These are phyloP conservation scores for Tricholoma sp. DNA, from an alignment of 768 basidiomycete species.

Conservation along the genomic window DNA sequence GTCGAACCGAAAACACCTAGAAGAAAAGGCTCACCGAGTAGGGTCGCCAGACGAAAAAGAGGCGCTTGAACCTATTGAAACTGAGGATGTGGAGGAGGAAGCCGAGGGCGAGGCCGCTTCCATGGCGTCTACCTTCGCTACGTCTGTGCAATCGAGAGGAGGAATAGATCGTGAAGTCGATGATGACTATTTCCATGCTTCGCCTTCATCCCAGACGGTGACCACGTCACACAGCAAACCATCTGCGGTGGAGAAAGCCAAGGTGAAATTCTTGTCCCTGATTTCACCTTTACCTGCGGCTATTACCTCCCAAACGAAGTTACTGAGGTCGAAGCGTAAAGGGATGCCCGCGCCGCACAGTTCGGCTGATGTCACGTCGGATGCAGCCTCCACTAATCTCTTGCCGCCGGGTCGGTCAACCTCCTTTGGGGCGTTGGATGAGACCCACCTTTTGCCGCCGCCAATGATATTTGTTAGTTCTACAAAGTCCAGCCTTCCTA, in stretches of 20 bases:
- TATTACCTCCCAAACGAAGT: conserved; percentile 15
- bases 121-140: conserved; percentile 48
- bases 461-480: conserved; percentile 27
- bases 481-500: conserved; percentile 30
- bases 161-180: conserved; percentile 32
- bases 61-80: conserved; percentile 32
- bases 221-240: conserved; percentile 31
- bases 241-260: conserved; percentile 41
- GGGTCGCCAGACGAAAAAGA: conserved; percentile 38
- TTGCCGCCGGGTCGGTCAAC: conserved; percentile 7
- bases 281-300: conserved; percentile 36
- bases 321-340: neutral
- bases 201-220: conserved; percentile 23
- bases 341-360: conserved; percentile 3
- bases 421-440: conserved; percentile 13
- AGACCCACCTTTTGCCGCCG: conserved; percentile 20
- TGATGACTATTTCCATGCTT: conserved; percentile 29
- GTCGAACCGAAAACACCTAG: conserved; percentile 30
- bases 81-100: conserved; percentile 37
- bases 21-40: conserved; percentile 26
- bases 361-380: conserved; percentile 11
- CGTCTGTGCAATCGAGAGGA: conserved; percentile 36
- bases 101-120: conserved; percentile 42
- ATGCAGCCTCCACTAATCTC: conserved; percentile 5
- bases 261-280: conserved; percentile 48